Base-by-base conservation (phyloP, 2,329 filamentous ascomycete genomes). In the Aspergillus neotritici region DNA sequence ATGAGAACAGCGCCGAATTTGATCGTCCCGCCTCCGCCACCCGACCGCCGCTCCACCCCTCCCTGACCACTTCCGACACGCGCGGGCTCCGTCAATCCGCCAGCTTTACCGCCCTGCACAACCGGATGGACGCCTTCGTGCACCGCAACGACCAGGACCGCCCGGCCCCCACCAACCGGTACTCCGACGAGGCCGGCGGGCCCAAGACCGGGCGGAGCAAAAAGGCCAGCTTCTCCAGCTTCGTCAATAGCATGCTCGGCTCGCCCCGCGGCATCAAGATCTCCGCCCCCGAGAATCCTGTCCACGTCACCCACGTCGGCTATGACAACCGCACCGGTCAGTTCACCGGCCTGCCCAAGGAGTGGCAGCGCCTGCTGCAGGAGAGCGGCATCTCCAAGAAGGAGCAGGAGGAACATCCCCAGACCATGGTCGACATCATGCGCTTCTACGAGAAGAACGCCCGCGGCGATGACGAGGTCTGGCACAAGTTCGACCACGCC, bases 391-490 rank as follows among this genome's bases (percentile, higher is more conserved):
- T 98, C 59, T 87, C 90, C 21, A 89, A 95, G 70, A 90, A 93
- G 70, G 93, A 97, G 65, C 86, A 94, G 67, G 87, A 91, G 65
- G 86, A 95, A 67, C 89, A 97, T 61, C 93, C 93, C 3, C 89
- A 97, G 67, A 90, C 91, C 46, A 89, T 96, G 70, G 84, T 94
- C 62, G 87, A 97, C 65, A 93, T 98, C 58, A 84, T 98, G 68
- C 87, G 85, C 47, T 97, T 97, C 65, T 97, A 95, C 75, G 94
- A 96, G 66, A 91, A 95, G 70, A 95, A 88, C 52, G 85, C 87
- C 17, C 87, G 91, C 56, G 79, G 76, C 56, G 82, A 96, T 62
- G 87, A 95, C 60, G 86, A 87, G 57, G 84, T 93, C 44, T 87
- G 93, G 74, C 90, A 97, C 67, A 98, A 98, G 67, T 96, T 98